Percentiles rank a stretch among this genome's conserved stretches.
Conservation (phyloP, 345 rosid species). For the Aquilaria malaccensis region DNA sequence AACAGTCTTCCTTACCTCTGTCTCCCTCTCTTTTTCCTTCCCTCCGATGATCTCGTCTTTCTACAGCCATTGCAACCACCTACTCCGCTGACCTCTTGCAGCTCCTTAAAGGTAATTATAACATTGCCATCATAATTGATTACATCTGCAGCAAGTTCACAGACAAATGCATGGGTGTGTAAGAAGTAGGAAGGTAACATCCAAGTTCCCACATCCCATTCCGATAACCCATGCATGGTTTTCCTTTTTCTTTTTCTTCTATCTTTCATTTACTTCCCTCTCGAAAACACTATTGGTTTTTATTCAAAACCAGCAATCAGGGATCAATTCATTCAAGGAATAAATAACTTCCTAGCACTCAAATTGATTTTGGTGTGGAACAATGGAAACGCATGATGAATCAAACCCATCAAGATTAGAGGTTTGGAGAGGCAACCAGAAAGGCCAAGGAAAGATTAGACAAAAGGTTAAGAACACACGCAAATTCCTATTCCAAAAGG, state of each 20-base stretch:
- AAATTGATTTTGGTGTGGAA: slow-evolving; percentile 6
- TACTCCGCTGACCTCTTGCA: no score
- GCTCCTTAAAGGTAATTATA: no score
- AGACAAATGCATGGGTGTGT: no score
- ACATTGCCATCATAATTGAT: no score
- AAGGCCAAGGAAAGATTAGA: slow-evolving; percentile 82
- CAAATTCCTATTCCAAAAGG: slow-evolving; percentile 34
- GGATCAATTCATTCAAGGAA: neutral
- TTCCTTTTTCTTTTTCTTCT: neutral
- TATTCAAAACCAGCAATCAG: neutral
- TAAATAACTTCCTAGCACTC: neutral
- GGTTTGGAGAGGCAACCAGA: slow-evolving; percentile 56
- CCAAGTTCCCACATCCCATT: no score
- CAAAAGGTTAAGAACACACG: slow-evolving; percentile 45
- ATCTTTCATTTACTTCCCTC: neutral
- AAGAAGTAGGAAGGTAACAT: no score
- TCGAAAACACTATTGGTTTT: neutral
- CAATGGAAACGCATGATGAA: slow-evolving; percentile 29
- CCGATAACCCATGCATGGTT: neutral
- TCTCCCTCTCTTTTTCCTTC: no score
- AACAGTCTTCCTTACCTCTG: no score
- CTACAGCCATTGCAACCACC: no score
- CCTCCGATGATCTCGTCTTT: no score
- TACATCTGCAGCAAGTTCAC: no score
- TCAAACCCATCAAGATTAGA: slow-evolving; percentile 34